Percentiles rank a stretch among this genome's conserved stretches.
phyloP scores from a whole-genome alignment of 371 early-diverging fungal species.

The Circinella minor region DNA sequence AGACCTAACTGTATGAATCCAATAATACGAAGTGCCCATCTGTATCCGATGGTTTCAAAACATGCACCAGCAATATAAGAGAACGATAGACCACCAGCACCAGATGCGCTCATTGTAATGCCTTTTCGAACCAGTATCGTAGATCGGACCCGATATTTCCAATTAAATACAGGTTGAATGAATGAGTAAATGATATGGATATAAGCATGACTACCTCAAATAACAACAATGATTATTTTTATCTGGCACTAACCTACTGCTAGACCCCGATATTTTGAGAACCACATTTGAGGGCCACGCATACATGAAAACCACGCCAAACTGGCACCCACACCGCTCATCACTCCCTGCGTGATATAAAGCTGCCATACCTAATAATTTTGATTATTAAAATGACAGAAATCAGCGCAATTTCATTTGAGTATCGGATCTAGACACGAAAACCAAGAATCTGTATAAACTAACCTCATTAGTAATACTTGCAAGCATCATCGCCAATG shows the following conservation, averaged over 20 bases:
- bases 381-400: not conserved
- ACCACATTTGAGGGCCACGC: conserved; percentile 22
- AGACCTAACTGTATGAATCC: conserved; percentile 54
- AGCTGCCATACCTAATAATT: conserved; percentile 29
- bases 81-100: conserved; percentile 70
- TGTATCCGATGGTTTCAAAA: conserved; percentile 53
- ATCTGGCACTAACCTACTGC: conserved; percentile 12
- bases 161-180: too few relatives aligned
- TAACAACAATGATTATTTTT: not conserved
- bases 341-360: conserved; percentile 30
- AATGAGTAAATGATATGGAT: too few relatives aligned
- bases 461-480: conserved; percentile 24
- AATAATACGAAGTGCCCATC: conserved; percentile 62
- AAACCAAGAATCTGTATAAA: not conserved
- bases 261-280: conserved; percentile 21
- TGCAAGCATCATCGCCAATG: conserved; percentile 48
- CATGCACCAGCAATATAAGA: conserved; percentile 59
- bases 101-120: conserved; percentile 55
- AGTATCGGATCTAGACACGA: not conserved
- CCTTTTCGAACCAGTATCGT: too few relatives aligned
- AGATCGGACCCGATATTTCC: too few relatives aligned
- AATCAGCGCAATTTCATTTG: not conserved
- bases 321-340: conserved; percentile 22
- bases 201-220: too few relatives aligned
- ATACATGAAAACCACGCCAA: conserved; percentile 23